phyloP scores from a whole-genome alignment of 1,284 basidiomycete species.

The Irpex sp. region DNA sequence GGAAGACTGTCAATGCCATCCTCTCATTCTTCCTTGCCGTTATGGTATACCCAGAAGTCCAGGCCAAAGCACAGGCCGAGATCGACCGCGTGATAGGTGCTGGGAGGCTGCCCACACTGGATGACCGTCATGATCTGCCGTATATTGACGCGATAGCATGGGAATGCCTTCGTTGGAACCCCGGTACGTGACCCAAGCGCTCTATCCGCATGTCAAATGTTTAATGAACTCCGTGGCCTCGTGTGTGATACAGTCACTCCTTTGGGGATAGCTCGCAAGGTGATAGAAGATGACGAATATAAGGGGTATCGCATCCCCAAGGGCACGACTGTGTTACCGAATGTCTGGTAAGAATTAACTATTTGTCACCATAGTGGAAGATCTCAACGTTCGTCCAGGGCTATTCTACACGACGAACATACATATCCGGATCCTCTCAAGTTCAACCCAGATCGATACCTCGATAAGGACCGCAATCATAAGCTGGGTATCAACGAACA shows the following conservation, averaged over 20 bases:
- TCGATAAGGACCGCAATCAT: conserved; percentile 18
- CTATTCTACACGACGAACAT: conserved; percentile 23
- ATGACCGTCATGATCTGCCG: conserved; percentile 27
- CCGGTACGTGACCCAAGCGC: conserved; percentile 8
- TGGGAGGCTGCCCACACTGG: conserved; percentile 29
- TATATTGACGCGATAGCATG: conserved; percentile 30
- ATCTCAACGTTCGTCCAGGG: conserved; percentile 16
- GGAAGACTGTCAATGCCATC: conserved; percentile 21
- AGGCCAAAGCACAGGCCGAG: conserved; percentile 27
- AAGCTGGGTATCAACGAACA: conserved; percentile 27
- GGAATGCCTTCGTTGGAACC: conserved; percentile 25
- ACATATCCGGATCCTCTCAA: conserved; percentile 23
- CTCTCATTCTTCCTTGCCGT: conserved; percentile 23
- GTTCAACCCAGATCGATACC: conserved; percentile 25
- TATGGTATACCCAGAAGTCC: conserved; percentile 22
- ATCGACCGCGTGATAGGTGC: conserved; percentile 27
- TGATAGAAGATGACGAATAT: conserved; percentile 19
- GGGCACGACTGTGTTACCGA: conserved; percentile 20
- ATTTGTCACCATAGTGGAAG: background rate
- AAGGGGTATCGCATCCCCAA: conserved; percentile 16
- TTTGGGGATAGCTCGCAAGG: conserved; percentile 18
- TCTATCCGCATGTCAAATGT: background rate
- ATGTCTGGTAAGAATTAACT: conserved; percentile 15
- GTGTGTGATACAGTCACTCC: conserved; percentile 14
- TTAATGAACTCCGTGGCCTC: background rate